Conservation (phyloP, 139 green algal genomes). For the Chlamydomonas incerta region DNA sequence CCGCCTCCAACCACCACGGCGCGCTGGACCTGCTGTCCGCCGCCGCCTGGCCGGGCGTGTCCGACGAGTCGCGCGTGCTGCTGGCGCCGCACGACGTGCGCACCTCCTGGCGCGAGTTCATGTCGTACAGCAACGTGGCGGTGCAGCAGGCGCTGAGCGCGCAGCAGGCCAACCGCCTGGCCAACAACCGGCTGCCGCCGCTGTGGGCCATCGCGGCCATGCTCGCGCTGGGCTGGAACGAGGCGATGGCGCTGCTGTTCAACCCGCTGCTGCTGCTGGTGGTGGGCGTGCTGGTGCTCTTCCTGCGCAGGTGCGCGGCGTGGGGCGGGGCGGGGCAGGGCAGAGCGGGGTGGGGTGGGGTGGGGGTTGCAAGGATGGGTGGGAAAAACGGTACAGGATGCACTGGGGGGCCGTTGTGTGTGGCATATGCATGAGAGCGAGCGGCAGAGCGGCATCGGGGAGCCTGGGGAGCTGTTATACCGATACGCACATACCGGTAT, state of each 20-base stretch:
- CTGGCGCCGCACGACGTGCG: slow-evolving; percentile 55
- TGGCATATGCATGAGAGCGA: no score
- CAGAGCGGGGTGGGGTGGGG: no score
- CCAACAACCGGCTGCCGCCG: slow-evolving; percentile 77
- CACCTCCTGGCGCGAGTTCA: slow-evolving; percentile 81
- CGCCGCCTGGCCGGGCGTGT: slow-evolving; percentile 40
- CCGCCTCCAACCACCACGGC: neutral
- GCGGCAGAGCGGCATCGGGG: no score
- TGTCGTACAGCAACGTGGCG: slow-evolving; percentile 66
- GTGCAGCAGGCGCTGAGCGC: slow-evolving; percentile 84
- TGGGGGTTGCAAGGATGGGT: no score
- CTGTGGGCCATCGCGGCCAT: slow-evolving; percentile 93
- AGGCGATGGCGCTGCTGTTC: slow-evolving; percentile 84
- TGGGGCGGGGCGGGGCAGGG: no score
- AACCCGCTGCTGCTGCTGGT: slow-evolving; percentile 84
- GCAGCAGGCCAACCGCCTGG: slow-evolving; percentile 82
- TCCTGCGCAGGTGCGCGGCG: slow-evolving; percentile 57
- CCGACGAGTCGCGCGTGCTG: slow-evolving; percentile 28
- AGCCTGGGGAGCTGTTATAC: no score
- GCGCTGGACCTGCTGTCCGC: slow-evolving; percentile 48
- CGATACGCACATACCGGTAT: no score
- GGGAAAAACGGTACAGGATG: no score
- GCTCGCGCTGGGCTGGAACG: slow-evolving; percentile 92
- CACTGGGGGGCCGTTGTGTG: no score
- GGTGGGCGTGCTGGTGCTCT: slow-evolving; percentile 56